Conservation (phyloP, 2,329 filamentous ascomycete species). For the Cordyceps farinosa region DNA sequence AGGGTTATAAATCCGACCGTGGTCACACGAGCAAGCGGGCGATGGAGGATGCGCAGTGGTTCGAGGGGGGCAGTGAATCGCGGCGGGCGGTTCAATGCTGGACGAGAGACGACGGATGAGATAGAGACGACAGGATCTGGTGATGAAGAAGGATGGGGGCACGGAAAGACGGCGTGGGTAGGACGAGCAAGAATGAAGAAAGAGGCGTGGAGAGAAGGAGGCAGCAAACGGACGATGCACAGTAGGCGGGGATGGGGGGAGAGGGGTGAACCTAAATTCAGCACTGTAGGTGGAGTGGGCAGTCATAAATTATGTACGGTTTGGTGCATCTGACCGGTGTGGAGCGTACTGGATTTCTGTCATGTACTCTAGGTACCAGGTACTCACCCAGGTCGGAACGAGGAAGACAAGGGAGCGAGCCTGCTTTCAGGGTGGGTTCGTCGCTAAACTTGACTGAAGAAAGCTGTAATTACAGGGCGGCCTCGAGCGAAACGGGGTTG, state of each 20-base stretch:
- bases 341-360: too few species aligned
- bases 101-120: not conserved
- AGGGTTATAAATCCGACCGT: not conserved
- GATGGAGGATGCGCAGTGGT: not conserved
- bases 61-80: not conserved
- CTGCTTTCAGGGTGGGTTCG: not conserved
- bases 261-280: not conserved
- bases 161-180: not conserved
- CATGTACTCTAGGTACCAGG: too few species aligned
- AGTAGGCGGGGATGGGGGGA: not conserved
- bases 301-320: too few species aligned
- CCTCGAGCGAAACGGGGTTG: not conserved
- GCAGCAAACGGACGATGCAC: not conserved
- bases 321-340: too few species aligned
- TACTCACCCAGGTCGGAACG: too few species aligned
- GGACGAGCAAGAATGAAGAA: not conserved
- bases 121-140: not conserved
- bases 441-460: not conserved
- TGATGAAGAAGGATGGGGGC: not conserved
- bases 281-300: too few species aligned
- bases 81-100: not conserved
- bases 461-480: not conserved
- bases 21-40: constrained; percentile 6
- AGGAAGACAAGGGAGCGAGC: not conserved
- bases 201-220: not conserved